Evolutionary conservation across 1,139 yeast genomes (phyloP).

Genomic region (Suhomyces anneliseae): DNA sequence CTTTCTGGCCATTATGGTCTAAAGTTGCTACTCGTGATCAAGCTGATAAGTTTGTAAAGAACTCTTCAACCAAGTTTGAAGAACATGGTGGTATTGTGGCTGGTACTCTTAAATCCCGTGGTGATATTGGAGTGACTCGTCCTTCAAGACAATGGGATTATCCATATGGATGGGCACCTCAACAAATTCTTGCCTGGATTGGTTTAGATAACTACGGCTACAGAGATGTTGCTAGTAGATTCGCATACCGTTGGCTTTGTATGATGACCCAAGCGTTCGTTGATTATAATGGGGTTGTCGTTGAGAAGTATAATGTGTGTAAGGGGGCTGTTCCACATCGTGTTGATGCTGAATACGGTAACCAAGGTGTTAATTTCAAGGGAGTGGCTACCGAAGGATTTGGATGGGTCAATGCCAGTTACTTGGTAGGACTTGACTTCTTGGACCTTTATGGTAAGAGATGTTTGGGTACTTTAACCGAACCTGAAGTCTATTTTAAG

Average conservation of each 20-base stretch:
- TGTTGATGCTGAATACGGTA: slow-evolving; percentile 96
- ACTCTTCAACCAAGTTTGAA: slow-evolving; percentile 72
- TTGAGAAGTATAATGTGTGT: slow-evolving; percentile 92
- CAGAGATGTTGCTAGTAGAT: slow-evolving; percentile 61
- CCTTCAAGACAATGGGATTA: slow-evolving; percentile 98
- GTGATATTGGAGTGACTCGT: slow-evolving; percentile 63
- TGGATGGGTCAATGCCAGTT: slow-evolving; percentile 96
- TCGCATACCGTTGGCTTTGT: slow-evolving; percentile 84
- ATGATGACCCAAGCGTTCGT: slow-evolving; percentile 92
- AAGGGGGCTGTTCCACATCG: slow-evolving; percentile 81
- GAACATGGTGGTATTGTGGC: slow-evolving; percentile 87
- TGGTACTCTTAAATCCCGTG: slow-evolving; percentile 78
- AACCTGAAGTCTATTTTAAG: slow-evolving; percentile 69
- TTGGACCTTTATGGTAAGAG: slow-evolving; percentile 69
- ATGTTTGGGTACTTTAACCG: slow-evolving; percentile 79
- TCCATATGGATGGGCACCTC: slow-evolving; percentile 99
- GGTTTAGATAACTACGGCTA: slow-evolving; percentile 79
- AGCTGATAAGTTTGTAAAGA: slow-evolving; percentile 61
- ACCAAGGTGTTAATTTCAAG: slow-evolving; percentile 89
- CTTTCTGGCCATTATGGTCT: slow-evolving; percentile 93
- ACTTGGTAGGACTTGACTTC: slow-evolving; percentile 68
- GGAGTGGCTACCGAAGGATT: slow-evolving; percentile 96
- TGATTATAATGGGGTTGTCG: slow-evolving; percentile 93
- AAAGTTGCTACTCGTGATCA: slow-evolving; percentile 71
- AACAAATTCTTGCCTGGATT: slow-evolving; percentile 91